A percentile compares a stretch with the other conserved stretches of the same genome.
Conservation (phyloP, 192 early-diverging fungal species). For the Backusella circina region DNA sequence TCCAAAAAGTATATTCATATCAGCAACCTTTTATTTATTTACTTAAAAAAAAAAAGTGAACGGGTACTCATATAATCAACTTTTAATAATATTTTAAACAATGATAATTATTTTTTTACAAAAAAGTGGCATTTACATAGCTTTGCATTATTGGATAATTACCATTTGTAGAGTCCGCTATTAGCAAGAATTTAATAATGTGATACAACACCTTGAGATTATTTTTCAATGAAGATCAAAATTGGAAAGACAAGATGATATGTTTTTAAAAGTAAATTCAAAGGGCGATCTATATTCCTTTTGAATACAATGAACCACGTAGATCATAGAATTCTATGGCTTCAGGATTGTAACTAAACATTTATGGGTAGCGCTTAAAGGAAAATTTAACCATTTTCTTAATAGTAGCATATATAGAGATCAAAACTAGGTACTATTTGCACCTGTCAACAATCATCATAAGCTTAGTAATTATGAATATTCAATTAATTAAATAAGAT, state of each 20-base stretch:
- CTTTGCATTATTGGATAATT: background rate
- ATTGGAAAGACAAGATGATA: background rate
- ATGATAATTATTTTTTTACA: background rate
- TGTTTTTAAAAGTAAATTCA: background rate
- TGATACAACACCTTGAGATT: background rate
- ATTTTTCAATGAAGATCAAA: background rate
- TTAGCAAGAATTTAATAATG: background rate
- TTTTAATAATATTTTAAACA: background rate
- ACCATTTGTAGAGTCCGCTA: background rate
- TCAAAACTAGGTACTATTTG: background rate
- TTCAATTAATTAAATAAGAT: background rate
- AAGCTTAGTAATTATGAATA: background rate
- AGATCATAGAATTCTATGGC: background rate
- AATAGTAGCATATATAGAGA: background rate
- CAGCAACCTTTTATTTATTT: background rate
- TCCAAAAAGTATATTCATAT: background rate
- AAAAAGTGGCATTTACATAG: background rate
- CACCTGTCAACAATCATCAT: background rate
- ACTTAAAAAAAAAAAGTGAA: background rate
- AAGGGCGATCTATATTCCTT: background rate
- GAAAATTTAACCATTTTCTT: background rate
- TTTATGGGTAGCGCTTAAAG: background rate
- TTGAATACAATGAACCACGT: background rate
- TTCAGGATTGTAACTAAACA: background rate
- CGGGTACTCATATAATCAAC: background rate